Conservation (phyloP, 345 rosid genomes). For the Barbarea vulgaris region DNA sequence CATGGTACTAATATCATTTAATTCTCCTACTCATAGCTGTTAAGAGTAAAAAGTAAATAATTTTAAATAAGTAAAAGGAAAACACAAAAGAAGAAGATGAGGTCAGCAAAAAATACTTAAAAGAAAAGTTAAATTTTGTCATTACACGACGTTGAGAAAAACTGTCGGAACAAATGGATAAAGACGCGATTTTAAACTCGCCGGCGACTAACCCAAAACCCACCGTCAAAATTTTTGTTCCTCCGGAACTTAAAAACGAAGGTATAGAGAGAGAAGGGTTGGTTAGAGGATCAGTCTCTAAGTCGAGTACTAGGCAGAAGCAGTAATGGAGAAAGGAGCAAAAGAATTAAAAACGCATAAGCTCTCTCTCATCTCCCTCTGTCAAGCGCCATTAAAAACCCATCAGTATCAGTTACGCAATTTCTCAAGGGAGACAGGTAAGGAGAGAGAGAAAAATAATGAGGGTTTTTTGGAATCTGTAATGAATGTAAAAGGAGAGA, state of each 20-base stretch:
- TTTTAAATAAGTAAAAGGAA: no score
- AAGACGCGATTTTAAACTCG: background rate
- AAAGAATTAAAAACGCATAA: slow-evolving; percentile 41
- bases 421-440: slow-evolving; percentile 37
- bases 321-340: slow-evolving; percentile 42
- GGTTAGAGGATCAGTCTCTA: slow-evolving; percentile 4
- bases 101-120: slow-evolving; percentile 19
- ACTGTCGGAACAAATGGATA: background rate
- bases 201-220: background rate
- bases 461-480: slow-evolving; percentile 27
- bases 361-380: slow-evolving; percentile 33
- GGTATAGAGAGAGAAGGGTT: slow-evolving; percentile 1
- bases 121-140: slow-evolving; percentile 35
- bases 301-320: slow-evolving; percentile 8
- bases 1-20: background rate
- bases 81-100: slow-evolving; percentile 6
- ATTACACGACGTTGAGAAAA: slow-evolving; percentile 8
- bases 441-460: slow-evolving; percentile 19
- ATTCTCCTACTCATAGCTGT: background rate
- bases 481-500: slow-evolving; percentile 43
- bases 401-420: slow-evolving; percentile 42
- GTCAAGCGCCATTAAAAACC: slow-evolving; percentile 43
- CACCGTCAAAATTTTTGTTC: background rate
- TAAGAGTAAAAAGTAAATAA: background rate
- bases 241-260: background rate